phyloP scores from a whole-genome alignment of 352 stramenopile genomes.

The Phytophthora pini region DNA sequence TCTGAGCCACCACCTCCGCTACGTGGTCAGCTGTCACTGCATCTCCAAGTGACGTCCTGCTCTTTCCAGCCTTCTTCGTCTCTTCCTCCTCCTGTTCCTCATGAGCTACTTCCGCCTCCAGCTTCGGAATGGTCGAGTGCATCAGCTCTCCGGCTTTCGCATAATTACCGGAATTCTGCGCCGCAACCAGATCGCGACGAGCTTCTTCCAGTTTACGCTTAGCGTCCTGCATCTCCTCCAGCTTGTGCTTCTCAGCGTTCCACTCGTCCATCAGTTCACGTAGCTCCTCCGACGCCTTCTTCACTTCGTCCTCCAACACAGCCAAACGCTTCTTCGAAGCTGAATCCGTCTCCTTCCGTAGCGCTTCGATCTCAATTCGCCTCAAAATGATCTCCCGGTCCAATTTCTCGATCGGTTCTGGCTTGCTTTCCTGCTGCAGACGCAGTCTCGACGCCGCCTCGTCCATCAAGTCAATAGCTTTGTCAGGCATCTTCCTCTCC shows the following conservation, averaged over 20 bases:
- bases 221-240: constrained; percentile 77
- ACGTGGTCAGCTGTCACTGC: constrained; percentile 95
- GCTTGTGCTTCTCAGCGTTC: constrained; percentile 73
- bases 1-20: constrained; percentile 87
- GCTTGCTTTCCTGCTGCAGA: constrained; percentile 88
- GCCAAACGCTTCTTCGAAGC: constrained; percentile 74
- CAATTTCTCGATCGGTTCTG: constrained; percentile 84
- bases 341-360: constrained; percentile 79
- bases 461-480: constrained; percentile 97
- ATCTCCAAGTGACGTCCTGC: constrained; percentile 80
- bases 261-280: constrained; percentile 74
- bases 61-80: constrained; percentile 39
- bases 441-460: constrained; percentile 88
- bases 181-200: constrained; percentile 68
- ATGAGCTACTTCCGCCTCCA: constrained; percentile 74
- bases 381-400: constrained; percentile 80
- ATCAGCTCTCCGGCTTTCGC: constrained; percentile 79
- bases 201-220: constrained; percentile 85
- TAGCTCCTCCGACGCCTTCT: constrained; percentile 64
- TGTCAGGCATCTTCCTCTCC: constrained; percentile 96
- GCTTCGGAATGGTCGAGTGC: constrained; percentile 81
- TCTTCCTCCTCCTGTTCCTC: constrained; percentile 60
- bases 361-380: constrained; percentile 85
- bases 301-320: constrained; percentile 71
- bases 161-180: constrained; percentile 83